Evolutionary conservation across 495 filamentous ascomycete genomes (phyloP).

Genomic region (Xeromyces bisporus): DNA sequence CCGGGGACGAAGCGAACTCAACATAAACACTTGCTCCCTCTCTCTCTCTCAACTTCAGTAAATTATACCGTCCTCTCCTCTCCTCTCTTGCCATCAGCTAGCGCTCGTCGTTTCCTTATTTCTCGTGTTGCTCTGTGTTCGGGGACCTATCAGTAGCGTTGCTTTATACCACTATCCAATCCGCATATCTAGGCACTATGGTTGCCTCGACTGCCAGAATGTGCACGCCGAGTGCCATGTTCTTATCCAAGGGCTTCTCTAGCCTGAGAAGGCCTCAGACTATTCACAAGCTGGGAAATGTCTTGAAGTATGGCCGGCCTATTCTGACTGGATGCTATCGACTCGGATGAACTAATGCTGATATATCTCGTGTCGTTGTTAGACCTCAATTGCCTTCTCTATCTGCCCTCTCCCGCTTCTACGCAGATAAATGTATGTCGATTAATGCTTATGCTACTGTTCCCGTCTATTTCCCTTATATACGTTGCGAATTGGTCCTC

Average conservation of each 20-base stretch:
- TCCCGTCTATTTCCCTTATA: constrained; percentile 4
- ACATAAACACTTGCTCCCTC: constrained; percentile 29
- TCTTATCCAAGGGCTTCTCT: constrained; percentile 26
- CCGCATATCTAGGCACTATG: constrained; percentile 22
- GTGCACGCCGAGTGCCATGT: constrained; percentile 31
- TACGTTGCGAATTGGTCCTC: constrained; percentile 3
- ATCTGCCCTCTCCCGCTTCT: constrained; percentile 49
- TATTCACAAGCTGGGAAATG: constrained; percentile 27
- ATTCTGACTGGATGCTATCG: not conserved
- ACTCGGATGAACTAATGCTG: not conserved
- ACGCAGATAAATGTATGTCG: constrained; percentile 59
- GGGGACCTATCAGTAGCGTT: no score
- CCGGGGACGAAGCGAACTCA: constrained; percentile 22
- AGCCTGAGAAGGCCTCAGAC: constrained; percentile 28
- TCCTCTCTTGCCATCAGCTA: constrained; percentile 15
- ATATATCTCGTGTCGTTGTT: constrained; percentile 5
- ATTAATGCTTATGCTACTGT: no score
- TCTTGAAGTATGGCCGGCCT: constrained; percentile 18
- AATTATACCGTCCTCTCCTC: constrained; percentile 14
- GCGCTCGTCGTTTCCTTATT: constrained; percentile 11
- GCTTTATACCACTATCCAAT: no score
- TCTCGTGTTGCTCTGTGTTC: constrained; percentile 10
- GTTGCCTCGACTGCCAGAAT: constrained; percentile 32
- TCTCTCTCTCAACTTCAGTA: constrained; percentile 9
- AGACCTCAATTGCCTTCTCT: constrained; percentile 36